These are phyloP conservation scores for Pisolithus albus DNA, from an alignment of 768 basidiomycete genomes.

Conservation along the genomic window DNA sequence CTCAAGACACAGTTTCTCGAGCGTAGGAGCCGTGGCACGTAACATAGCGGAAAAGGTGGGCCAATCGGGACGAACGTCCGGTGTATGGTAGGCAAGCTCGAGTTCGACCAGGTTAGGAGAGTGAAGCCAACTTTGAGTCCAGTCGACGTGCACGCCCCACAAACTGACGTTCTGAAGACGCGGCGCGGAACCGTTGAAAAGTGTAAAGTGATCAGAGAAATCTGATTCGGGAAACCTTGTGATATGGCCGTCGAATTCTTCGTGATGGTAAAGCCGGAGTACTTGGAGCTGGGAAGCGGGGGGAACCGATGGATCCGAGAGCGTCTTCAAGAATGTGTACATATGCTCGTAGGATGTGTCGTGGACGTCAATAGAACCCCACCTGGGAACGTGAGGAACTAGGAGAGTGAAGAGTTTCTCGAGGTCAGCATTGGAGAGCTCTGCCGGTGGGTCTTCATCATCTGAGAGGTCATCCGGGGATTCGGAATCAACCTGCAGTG, in stretches of 20 bases:
- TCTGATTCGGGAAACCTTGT: constrained; percentile 14
- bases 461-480: constrained; percentile 19
- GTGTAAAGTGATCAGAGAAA: constrained; percentile 34
- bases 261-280: constrained; percentile 51
- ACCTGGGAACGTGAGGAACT: constrained; percentile 46
- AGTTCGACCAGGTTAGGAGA: constrained; percentile 37
- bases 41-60: constrained; percentile 47
- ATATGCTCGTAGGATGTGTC: constrained; percentile 44
- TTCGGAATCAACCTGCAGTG: constrained; percentile 46
- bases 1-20: constrained; percentile 46
- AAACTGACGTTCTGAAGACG: constrained; percentile 42
- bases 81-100: constrained; percentile 55
- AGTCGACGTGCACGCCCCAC: constrained; percentile 68
- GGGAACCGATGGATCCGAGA: constrained; percentile 33
- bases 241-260: constrained; percentile 33
- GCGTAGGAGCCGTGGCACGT: constrained; percentile 45
- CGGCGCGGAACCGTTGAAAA: constrained; percentile 51
- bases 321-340: constrained; percentile 34
- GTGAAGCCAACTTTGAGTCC: constrained; percentile 39
- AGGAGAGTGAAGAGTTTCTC: constrained; percentile 30
- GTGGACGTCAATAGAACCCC: constrained; percentile 44
- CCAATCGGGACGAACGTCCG: constrained; percentile 59
- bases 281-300: constrained; percentile 48
- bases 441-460: constrained; percentile 13
- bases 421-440: constrained; percentile 17